Percentiles rank a stretch among this genome's conserved stretches.
Conservation (phyloP, 2,329 filamentous ascomycete species). For the Aureobasidium namibiae region DNA sequence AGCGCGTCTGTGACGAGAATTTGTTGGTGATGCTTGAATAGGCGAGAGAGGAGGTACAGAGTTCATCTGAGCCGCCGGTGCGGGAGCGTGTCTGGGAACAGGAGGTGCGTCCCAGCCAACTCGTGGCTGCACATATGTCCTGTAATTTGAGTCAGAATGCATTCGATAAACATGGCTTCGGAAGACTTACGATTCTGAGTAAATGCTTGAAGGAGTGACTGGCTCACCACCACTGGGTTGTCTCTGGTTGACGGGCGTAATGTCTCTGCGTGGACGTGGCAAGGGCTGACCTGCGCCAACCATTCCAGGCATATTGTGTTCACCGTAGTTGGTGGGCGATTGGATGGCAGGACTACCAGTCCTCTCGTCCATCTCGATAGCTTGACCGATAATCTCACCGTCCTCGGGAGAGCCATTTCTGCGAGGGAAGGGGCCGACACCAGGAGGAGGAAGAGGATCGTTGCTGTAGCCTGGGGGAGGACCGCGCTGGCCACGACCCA, state of each 20-base stretch:
- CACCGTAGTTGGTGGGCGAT: slow-evolving; percentile 32
- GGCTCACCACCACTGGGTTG: slow-evolving; percentile 57
- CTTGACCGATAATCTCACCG: slow-evolving; percentile 46
- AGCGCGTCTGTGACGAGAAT: slow-evolving; percentile 23
- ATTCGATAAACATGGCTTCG: not conserved
- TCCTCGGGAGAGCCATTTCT: slow-evolving; percentile 14
- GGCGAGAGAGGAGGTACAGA: slow-evolving; percentile 21
- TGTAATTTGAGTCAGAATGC: slow-evolving; percentile 16
- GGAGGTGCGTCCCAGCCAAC: slow-evolving; percentile 30
- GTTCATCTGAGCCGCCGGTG: slow-evolving; percentile 15
- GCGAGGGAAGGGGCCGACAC: slow-evolving; percentile 10
- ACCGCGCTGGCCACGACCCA: slow-evolving; percentile 33
- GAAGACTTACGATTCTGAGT: slow-evolving; percentile 61
- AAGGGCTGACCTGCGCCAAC: slow-evolving; percentile 50
- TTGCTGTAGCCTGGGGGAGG: slow-evolving; percentile 29
- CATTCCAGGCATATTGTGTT: slow-evolving; percentile 67
- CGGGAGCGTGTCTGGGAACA: slow-evolving; percentile 13
- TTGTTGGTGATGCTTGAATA: slow-evolving; percentile 21
- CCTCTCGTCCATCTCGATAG: slow-evolving; percentile 74
- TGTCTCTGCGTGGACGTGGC: slow-evolving; percentile 3
- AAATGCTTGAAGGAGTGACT: slow-evolving; percentile 61
- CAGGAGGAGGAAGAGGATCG: slow-evolving; percentile 24
- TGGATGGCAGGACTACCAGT: slow-evolving; percentile 40
- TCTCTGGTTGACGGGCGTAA: slow-evolving; percentile 55
- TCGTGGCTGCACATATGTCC: slow-evolving; percentile 40